These are phyloP conservation scores for Aureobasidium sp. DNA, from an alignment of 2,329 filamentous ascomycete genomes.

Conservation along the genomic window DNA sequence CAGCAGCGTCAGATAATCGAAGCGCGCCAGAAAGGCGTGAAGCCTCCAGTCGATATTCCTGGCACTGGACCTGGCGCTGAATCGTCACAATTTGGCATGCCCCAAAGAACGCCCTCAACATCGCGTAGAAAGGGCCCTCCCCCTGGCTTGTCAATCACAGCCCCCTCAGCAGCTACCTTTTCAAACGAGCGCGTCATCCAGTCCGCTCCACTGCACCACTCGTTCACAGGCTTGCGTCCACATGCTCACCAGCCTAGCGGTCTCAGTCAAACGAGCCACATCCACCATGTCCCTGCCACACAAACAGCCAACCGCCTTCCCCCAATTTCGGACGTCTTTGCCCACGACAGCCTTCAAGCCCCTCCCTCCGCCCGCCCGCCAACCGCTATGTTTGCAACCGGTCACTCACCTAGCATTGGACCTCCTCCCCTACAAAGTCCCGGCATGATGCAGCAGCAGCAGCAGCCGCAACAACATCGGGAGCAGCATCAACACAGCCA, in stretches of 20 bases:
- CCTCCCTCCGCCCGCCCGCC: slow-evolving; percentile 23
- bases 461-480: slow-evolving; percentile 28
- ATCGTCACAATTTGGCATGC: slow-evolving; percentile 32
- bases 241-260: slow-evolving; percentile 68
- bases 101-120: slow-evolving; percentile 63
- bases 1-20: slow-evolving; percentile 95
- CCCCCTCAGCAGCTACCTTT: slow-evolving; percentile 85
- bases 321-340: slow-evolving; percentile 91
- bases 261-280: slow-evolving; percentile 76
- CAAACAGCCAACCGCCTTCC: slow-evolving; percentile 90
- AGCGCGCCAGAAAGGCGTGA: slow-evolving; percentile 80
- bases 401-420: slow-evolving; percentile 43
- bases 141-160: slow-evolving; percentile 87
- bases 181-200: slow-evolving; percentile 93
- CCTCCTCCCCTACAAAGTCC: slow-evolving; percentile 70
- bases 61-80: slow-evolving; percentile 34
- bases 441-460: slow-evolving; percentile 56
- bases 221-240: slow-evolving; percentile 85
- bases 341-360: slow-evolving; percentile 57
- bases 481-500: slow-evolving; percentile 36
- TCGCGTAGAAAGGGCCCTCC: slow-evolving; percentile 67
- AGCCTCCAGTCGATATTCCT: slow-evolving; percentile 37
- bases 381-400: slow-evolving; percentile 26
- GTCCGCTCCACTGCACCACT: slow-evolving; percentile 89
- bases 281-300: slow-evolving; percentile 79